phyloP scores from a whole-genome alignment of 169 alveolate species.

The Babesia gibsoni region DNA sequence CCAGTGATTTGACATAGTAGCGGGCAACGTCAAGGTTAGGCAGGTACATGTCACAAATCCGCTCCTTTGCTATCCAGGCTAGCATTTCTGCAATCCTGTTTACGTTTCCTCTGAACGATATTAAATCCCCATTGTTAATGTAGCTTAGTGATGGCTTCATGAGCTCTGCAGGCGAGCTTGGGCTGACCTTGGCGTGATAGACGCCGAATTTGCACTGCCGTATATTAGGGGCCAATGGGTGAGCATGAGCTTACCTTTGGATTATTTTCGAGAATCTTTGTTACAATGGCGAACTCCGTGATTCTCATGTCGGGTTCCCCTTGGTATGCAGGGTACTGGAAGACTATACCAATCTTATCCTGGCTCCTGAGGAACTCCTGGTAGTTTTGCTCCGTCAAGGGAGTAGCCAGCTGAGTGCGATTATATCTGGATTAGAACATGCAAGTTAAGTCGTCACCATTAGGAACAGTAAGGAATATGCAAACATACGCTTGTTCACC shows the following conservation, averaged over 20 bases:
- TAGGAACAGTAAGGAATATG: not conserved
- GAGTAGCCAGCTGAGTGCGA: conserved; percentile 29
- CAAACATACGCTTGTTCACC: not conserved
- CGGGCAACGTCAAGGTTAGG: conserved; percentile 2
- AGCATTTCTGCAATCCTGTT: conserved; percentile 23
- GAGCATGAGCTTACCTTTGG: conserved; percentile 5
- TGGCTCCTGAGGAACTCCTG: conserved; percentile 21
- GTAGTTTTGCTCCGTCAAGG: conserved; percentile 26
- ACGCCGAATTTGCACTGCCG: conserved; percentile 49
- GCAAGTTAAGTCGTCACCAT: too few species aligned
- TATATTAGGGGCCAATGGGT: not conserved
- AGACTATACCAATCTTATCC: conserved; percentile 37
- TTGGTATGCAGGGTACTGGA: conserved; percentile 39
- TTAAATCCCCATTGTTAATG: conserved; percentile 31
- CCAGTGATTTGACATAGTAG: conserved; percentile 15
- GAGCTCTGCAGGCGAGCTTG: conserved; percentile 15
- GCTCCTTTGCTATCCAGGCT: conserved; percentile 45
- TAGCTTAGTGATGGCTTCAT: conserved; percentile 53
- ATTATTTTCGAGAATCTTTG: conserved; percentile 29
- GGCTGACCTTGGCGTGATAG: conserved; percentile 16
- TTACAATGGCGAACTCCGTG: conserved; percentile 19
- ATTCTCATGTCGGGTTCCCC: conserved; percentile 7
- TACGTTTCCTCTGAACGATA: conserved; percentile 8
- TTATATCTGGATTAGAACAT: too few species aligned
- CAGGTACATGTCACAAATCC: conserved; percentile 44